A percentile compares a stretch with the other conserved stretches of the same genome.
Conservation (phyloP, 2,329 filamentous ascomycete genomes). For the Alternaria arborescens region DNA sequence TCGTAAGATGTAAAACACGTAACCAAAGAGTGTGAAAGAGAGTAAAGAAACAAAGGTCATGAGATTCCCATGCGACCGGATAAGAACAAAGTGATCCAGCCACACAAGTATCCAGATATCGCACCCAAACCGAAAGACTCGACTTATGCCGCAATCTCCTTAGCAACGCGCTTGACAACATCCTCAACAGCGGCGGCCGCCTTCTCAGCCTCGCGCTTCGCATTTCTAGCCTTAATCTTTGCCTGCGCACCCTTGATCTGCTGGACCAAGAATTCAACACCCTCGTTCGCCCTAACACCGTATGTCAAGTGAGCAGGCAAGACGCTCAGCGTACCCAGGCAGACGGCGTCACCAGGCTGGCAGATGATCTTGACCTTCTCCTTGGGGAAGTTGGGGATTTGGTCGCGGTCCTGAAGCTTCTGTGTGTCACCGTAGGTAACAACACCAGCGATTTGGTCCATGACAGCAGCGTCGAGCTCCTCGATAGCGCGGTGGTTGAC, state of each 20-base stretch:
- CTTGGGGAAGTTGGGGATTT: conserved; percentile 53
- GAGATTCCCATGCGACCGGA: neutral
- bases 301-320: conserved; percentile 44
- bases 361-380: conserved; percentile 60
- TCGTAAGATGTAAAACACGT: conserved; percentile 2
- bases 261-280: conserved; percentile 37
- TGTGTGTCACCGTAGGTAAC: conserved; percentile 60
- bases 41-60: neutral
- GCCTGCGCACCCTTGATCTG: conserved; percentile 39
- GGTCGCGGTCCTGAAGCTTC: conserved; percentile 50
- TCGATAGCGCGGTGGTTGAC: conserved; percentile 47
- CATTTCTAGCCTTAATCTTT: conserved; percentile 41
- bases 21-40: neutral
- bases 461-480: conserved; percentile 31
- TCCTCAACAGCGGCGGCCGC: conserved; percentile 3
- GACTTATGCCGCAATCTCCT: conserved; percentile 6
- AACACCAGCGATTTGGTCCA: conserved; percentile 51
- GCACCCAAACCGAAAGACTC: neutral
- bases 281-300: conserved; percentile 38
- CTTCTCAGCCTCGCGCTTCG: conserved; percentile 31
- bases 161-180: conserved; percentile 6
- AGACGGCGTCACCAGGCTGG: conserved; percentile 61
- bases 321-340: conserved; percentile 54
- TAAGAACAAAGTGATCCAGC: conserved; percentile 9
- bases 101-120: neutral